phyloP scores from a whole-genome alignment of 352 stramenopile species.

The Pythium rhizo-oryzae region DNA sequence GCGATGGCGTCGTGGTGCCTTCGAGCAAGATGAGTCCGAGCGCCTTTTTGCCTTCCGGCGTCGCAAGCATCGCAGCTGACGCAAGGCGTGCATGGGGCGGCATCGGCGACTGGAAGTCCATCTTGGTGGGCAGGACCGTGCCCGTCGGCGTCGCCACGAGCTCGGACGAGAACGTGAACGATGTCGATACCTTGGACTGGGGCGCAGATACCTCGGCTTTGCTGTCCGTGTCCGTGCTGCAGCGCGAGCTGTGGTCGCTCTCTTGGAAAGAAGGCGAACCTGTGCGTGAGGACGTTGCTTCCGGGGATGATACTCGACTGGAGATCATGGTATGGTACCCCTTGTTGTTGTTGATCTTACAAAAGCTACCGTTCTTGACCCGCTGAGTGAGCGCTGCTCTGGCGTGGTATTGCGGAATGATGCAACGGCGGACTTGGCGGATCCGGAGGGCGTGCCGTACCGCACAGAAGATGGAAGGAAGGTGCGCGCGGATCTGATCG shows the following conservation, averaged over 20 bases:
- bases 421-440: conserved; percentile 3
- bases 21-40: conserved; percentile 29
- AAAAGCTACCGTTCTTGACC: neutral
- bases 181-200: neutral
- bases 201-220: neutral
- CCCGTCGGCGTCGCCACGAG: conserved; percentile 28
- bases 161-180: conserved; percentile 17
- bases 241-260: neutral
- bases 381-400: neutral
- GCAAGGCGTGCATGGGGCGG: conserved; percentile 29
- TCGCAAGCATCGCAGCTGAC: conserved; percentile 20
- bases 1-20: conserved; percentile 25
- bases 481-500: conserved; percentile 15
- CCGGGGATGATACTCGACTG: conserved; percentile 1
- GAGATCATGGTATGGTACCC: conserved; percentile 5
- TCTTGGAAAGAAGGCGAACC: neutral
- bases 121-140: conserved; percentile 18
- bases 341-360: neutral
- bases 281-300: neutral
- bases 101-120: conserved; percentile 37
- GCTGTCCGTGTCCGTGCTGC: neutral
- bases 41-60: conserved; percentile 24
- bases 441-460: neutral
- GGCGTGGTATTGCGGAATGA: conserved; percentile 4
- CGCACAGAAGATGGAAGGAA: conserved; percentile 13